phyloP scores from a whole-genome alignment of 306 rosid species.

The Morella rubra region DNA sequence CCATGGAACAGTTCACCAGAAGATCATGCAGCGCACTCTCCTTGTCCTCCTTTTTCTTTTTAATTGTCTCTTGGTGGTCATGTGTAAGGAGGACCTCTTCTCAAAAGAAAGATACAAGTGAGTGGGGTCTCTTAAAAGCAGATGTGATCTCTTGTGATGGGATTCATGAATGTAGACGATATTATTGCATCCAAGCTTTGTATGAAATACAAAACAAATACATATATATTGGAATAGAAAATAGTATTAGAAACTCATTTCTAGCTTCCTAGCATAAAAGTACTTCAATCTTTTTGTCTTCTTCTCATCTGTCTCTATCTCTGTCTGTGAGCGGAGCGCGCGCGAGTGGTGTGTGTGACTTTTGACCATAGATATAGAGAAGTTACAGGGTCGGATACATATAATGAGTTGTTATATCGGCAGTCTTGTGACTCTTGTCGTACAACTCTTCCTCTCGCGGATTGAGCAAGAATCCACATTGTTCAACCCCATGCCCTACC shows the following conservation, averaged over 20 bases:
- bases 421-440: too few relatives aligned
- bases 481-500: neutral
- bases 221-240: neutral
- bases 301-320: neutral
- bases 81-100: neutral
- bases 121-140: slow-evolving; percentile 16
- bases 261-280: neutral
- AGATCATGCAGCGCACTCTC: neutral
- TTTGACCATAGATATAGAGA: too few relatives aligned
- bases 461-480: neutral
- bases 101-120: slow-evolving; percentile 15
- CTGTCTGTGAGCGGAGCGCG: too few relatives aligned
- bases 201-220: neutral
- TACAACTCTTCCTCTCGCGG: neutral
- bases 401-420: too few relatives aligned
- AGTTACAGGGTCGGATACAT: too few relatives aligned
- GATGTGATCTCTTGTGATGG: slow-evolving; percentile 6
- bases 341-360: too few relatives aligned
- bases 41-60: neutral
- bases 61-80: neutral
- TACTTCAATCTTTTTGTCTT: neutral
- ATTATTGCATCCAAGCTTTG: neutral
- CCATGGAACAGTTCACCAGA: neutral
- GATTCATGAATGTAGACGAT: slow-evolving; percentile 16
- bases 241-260: slow-evolving; percentile 8